phyloP scores from a whole-genome alignment of 495 filamentous ascomycete genomes.

The Hyaloscypha variabilis region DNA sequence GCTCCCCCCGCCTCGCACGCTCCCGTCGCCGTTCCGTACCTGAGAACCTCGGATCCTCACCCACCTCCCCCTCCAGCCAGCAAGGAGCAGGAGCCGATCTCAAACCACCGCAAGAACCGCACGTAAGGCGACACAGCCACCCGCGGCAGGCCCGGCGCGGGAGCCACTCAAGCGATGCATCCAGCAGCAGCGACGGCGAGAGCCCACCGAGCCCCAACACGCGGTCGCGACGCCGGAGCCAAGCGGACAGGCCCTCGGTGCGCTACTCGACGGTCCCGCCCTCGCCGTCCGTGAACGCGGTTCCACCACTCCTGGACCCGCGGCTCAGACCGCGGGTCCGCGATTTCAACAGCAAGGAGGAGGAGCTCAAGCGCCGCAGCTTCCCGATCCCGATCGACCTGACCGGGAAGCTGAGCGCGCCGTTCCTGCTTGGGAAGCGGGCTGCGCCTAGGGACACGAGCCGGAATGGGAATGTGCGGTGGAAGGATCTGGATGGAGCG shows the following conservation, averaged over 20 bases:
- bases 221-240: background rate
- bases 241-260: background rate
- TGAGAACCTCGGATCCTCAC: background rate
- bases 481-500: slow-evolving; percentile 26
- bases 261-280: slow-evolving; percentile 9
- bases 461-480: slow-evolving; percentile 17
- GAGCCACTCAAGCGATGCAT: slow-evolving; percentile 11
- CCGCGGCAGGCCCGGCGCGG: slow-evolving; percentile 21
- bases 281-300: background rate
- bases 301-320: slow-evolving; percentile 9
- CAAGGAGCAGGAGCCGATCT: background rate
- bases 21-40: slow-evolving; percentile 13
- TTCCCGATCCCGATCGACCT: slow-evolving; percentile 25
- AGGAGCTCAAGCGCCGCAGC: slow-evolving; percentile 19
- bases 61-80: background rate
- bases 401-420: slow-evolving; percentile 26
- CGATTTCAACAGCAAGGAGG: slow-evolving; percentile 15
- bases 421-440: slow-evolving; percentile 27
- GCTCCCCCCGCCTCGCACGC: background rate
- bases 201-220: background rate
- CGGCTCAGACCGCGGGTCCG: slow-evolving; percentile 1
- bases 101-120: background rate
- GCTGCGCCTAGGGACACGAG: background rate
- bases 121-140: slow-evolving; percentile 26
- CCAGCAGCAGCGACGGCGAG: background rate